Evolutionary conservation across 805 yeast species (phyloP), one percentile per base, ranked within the genome.

Genomic region (Candida railenensis): DNA sequence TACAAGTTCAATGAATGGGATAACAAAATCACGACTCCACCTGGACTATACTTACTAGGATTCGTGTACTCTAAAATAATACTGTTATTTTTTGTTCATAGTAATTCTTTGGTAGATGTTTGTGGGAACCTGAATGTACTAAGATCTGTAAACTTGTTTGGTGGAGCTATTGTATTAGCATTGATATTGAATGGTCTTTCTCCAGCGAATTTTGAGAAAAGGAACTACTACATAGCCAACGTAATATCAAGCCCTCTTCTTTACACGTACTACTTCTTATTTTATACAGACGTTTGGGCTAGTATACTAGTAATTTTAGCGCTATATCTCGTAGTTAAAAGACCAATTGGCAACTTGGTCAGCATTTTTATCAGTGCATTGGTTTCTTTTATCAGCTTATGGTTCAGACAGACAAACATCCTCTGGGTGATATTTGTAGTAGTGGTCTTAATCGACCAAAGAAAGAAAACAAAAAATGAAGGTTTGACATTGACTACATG

Each of bases 251-350:
- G 82, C 54, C 98, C 99, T 1, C 69, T 91, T 43, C 58, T 92
- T 44, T 72, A 84, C 20, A 75, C 90, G 3, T 92, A 83, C 65
- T 83, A 85, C 54, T 82, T 82, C 30, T 67, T 94, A 32, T 94
- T 83, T 66, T 94, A 94, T 65, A 94, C 99, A 0, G 99, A 94
- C 59, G 85, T 90, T 1, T 91, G 97, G 98, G 80, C 97, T 0
- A 79, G 94, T 0, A 76, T 87, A 1, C 67, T 88, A 22, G 76
- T 91, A 5, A 49, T 88, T 11, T 71, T 74, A 2, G 74, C 86
- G 2, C 69, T 83, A 30, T 71, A 82, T 4, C 57, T 76, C 32
- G 82, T 73, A 2, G 56, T 78, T 15, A 51, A 43, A 4, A 48
- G 43, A 43, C 65, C 62, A 18, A 53, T 63, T 16, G 47, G 50